Evolutionary conservation across 2,329 filamentous ascomycete species (phyloP), one percentile per base, ranked within the genome.

Genomic region (Coniochaeta sp.): DNA sequence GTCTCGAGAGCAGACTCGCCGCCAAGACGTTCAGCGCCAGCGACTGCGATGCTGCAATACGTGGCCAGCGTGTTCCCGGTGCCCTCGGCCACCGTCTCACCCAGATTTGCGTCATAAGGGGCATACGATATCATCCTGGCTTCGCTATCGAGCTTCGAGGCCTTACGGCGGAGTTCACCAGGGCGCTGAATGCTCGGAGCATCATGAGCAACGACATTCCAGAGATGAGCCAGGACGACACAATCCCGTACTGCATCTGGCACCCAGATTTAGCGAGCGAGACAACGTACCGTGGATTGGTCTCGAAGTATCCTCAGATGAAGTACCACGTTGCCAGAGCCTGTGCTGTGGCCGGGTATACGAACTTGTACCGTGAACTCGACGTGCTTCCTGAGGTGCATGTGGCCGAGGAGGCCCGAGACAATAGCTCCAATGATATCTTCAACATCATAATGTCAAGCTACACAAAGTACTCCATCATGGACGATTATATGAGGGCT

Each of bases 331-430:
- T 75, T n/a, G 72, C 67, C 22, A 68, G 74, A 3, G 72, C 73
- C 1, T 76, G 73, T 63, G 74, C 74, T 5, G 72, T 73, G 1
- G 74, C 70, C 4, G 73, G 73, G 3, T 78, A 76, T 55, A 34
- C 52, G 8, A 63, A 66, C 36, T 63, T 77, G 16, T 76, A 73
- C 60, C 58, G 58, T 14, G 59, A 61, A 14, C 59, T 62, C 12
- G 59, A 57, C 17, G n/a, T 62, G 14, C 58, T 62, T 28, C 61
- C 61, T 16, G 59, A 62, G 22, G 24, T 62, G 7, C 36, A 54
- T 0, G 55, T 62, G 5, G 61, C 61, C 0, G 61, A 62, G 34
- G 61, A 62, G 19, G 61, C 61, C 12, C 54, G 61, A 7, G 57
- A 61, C 19, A 62, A 28, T 9, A 17, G 2, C 7, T 6, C 28